Evolutionary conservation across 805 yeast genomes (phyloP), one percentile per base, ranked within the genome.

Genomic region (Teunomyces cretensis): DNA sequence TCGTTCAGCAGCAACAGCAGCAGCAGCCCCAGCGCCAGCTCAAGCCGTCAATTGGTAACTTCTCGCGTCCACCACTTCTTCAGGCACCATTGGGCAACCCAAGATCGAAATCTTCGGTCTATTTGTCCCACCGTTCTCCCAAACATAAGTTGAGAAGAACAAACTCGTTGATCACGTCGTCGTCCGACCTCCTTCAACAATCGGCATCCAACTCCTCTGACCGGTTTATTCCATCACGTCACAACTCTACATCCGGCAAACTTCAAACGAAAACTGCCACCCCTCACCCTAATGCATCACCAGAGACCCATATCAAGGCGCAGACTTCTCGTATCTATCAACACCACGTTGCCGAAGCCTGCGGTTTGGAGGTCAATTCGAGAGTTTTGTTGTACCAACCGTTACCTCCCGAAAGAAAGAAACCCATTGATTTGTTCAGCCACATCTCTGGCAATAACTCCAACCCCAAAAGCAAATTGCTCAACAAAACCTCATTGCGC

Each of bases 261-360:
- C 56, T 72, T 26, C 62, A 70, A 36, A 60, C 71, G 11, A 45
- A 50, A 6, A 54, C 52, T n/a, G 49, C 57, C n/a, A 48, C 54
- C 14, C 75, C 74, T 2, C 72, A 62, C 43, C 77, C 77, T 2
- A 69, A 70, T 54, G 76, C 76, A 13, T 70, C 79, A 43, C 84
- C 84, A 1, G 70, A 72, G 48, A 75, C 79, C 6, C 82, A 79
- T 55, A 78, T 80, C 36, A 74, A 73, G 52, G 76, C 77, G 3
- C 81, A 78, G 56, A 77, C 79, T 3, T 65, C 76, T 7, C 72
- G 75, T 49, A 75, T 78, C 4, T 88, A 88, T 58, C 85, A 86
- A 61, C 80, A 81, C 55, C 84, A 88, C 22, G 96, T 92, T 1
- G 98, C 97, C 0, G 86, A 86, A 59, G 98, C 97, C 0, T 92